These are phyloP conservation scores for Favolaschia claudopus DNA, from an alignment of 768 basidiomycete species.

Conservation along the genomic window DNA sequence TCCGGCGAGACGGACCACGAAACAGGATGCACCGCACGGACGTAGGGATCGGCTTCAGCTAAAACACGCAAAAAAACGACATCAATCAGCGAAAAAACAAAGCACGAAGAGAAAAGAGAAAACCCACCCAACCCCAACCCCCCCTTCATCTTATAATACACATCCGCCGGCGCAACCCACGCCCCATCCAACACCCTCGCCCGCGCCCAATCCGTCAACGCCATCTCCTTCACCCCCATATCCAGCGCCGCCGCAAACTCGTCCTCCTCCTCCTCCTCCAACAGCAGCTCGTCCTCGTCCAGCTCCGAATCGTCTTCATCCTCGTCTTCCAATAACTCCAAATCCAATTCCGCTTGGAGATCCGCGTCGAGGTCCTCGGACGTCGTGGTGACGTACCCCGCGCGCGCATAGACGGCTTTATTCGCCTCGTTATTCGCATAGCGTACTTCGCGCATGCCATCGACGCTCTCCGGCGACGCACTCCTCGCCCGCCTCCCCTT, in stretches of 20 bases:
- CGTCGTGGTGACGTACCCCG: constrained; percentile 10
- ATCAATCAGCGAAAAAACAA: constrained; percentile 36
- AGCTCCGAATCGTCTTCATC: constrained; percentile 55
- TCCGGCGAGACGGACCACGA: constrained; percentile 60
- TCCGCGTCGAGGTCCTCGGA: constrained; percentile 31
- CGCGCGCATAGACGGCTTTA: neutral
- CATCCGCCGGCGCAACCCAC: constrained; percentile 79
- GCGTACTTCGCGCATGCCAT: neutral
- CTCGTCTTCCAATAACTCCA: constrained; percentile 42
- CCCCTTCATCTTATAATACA: constrained; percentile 58
- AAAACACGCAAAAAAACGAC: constrained; percentile 30
- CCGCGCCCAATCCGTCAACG: constrained; percentile 77
- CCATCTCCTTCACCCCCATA: constrained; percentile 54
- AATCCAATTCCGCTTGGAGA: constrained; percentile 37
- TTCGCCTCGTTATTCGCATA: constrained; percentile 7
- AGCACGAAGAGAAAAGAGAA: constrained; percentile 36
- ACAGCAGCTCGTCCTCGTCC: no score
- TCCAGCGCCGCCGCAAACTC: constrained; percentile 59
- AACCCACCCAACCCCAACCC: constrained; percentile 37
- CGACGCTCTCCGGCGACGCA: constrained; percentile 3
- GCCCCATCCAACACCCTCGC: constrained; percentile 75
- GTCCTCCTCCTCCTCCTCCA: constrained; percentile 44
- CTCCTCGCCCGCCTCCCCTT: constrained; percentile 2
- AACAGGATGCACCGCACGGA: constrained; percentile 60
- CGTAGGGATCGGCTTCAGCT: constrained; percentile 24